Base-by-base conservation (phyloP, 2,329 filamentous ascomycete genomes). In the Hypoxylon sp. region DNA sequence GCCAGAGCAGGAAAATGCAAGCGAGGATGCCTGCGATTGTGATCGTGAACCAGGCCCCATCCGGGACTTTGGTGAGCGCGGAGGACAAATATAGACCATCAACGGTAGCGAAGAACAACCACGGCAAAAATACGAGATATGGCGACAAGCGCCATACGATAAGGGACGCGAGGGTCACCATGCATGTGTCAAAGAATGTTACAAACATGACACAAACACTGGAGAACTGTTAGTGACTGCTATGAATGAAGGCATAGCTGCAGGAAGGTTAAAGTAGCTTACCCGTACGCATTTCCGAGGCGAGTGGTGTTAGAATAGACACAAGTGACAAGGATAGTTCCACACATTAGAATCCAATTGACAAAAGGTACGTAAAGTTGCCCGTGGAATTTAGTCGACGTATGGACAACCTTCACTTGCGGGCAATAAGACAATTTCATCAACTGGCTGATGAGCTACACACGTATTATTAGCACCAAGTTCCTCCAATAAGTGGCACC, bases 11-110 rank as follows among this genome's bases (percentile, higher is more conserved):
- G 75, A 94, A 92, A 47, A 94, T 79, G 47, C 79, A 81, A 0
- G 90, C 86, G 1, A 94, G 84, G 8, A 92, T 80, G 2, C 83
- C 81, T 0, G 91, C 85, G 4, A 94, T 83, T 0, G 88, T 83
- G 1, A 94, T 81, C 0, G 92, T 94, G 75, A 94, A 93, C 92
- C 92, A 94, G 1, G 91, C 92, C 1, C 92, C 92, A 9, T 90
- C 84, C 0, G 92, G 92, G 0, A 94, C 89, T 76, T 94, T 94
- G 52, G 84, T 89, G 0, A 94, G 82, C 0, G 90, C 87, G 0
- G 91, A 88, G 0, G 90, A 91, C 3, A 94, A 83, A 75, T 90
- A 94, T 0, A 90, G 82, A 5, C 89, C 90, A 73, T 94, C 92
- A 56, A 93, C 80, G 1, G 82, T 82, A n/a, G 86, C 87, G 68